A percentile compares a stretch with the other conserved stretches of the same genome.
These are phyloP conservation scores for Xerocomellus amylosporus DNA, from an alignment of 768 basidiomycete genomes.

Conservation along the genomic window DNA sequence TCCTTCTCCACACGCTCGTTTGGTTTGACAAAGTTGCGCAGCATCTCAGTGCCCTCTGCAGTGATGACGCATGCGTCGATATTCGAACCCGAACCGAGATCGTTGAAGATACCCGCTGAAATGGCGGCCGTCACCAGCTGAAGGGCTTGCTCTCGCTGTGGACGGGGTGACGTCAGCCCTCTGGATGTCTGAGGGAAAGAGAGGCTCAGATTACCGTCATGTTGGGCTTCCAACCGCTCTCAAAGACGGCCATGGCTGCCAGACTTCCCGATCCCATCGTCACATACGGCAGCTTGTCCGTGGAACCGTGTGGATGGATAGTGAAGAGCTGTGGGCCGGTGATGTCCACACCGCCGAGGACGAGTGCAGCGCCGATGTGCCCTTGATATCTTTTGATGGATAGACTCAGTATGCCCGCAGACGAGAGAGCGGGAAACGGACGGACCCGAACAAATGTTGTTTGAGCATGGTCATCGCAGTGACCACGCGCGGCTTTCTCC, in stretches of 20 bases:
- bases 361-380: conserved; percentile 90
- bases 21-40: conserved; percentile 91
- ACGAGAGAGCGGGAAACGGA: not conserved
- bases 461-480: conserved; percentile 99
- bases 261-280: conserved; percentile 97
- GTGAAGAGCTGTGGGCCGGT: conserved; percentile 96
- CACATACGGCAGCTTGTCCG: conserved; percentile 97
- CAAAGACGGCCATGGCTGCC: conserved; percentile 98
- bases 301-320: conserved; percentile 93
- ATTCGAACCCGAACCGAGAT: conserved; percentile 98
- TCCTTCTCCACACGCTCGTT: conserved; percentile 83
- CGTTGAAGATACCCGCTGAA: conserved; percentile 97
- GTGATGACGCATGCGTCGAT: conserved; percentile 97
- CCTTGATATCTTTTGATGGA: conserved; percentile 75
- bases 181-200: too few relatives aligned
- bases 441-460: conserved; percentile 88
- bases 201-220: conserved; percentile 58
- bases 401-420: not conserved
- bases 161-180: conserved; percentile 5
- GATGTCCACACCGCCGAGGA: conserved; percentile 93
- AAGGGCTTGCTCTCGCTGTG: conserved; percentile 77
- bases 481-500: conserved; percentile 88
- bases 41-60: conserved; percentile 80
- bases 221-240: conserved; percentile 76
- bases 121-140: conserved; percentile 82